Evolutionary conservation across 2,329 filamentous ascomycete species (phyloP).

Genomic region (Cadophora sp.): DNA sequence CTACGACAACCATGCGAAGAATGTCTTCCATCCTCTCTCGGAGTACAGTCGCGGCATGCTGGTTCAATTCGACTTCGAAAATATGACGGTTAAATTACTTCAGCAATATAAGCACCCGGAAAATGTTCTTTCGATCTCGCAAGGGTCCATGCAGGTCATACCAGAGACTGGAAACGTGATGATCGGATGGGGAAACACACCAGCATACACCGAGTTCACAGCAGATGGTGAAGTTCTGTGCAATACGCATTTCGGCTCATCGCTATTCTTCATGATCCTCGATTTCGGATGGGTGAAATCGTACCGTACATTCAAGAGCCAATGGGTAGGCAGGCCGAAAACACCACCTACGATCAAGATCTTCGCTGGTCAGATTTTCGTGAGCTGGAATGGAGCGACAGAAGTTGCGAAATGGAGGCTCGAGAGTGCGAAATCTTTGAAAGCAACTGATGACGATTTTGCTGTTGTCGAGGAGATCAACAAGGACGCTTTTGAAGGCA

Average conservation of each 20-base stretch:
- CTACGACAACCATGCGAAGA: constrained; percentile 47
- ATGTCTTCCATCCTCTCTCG: constrained; percentile 44
- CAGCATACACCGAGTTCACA: constrained; percentile 55
- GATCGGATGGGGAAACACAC: constrained; percentile 57
- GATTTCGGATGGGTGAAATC: constrained; percentile 33
- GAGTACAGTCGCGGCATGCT: constrained; percentile 44
- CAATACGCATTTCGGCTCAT: constrained; percentile 50
- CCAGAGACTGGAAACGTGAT: constrained; percentile 53
- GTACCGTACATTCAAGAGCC: constrained; percentile 41
- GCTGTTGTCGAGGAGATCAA: background rate
- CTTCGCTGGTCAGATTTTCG: constrained; percentile 37
- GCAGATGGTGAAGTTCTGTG: constrained; percentile 49
- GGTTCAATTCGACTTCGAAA: constrained; percentile 47
- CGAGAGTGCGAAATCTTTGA: constrained; percentile 18
- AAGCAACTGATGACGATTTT: constrained; percentile 16
- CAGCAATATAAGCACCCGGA: constrained; percentile 48
- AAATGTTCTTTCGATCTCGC: constrained; percentile 48
- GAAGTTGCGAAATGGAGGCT: constrained; percentile 39
- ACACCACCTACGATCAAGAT: constrained; percentile 35
- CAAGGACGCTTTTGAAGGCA: constrained; percentile 14
- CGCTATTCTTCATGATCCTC: constrained; percentile 35
- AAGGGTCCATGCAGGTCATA: constrained; percentile 53
- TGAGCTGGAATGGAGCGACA: constrained; percentile 46
- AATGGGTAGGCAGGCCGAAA: constrained; percentile 39
- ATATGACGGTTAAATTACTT: constrained; percentile 52